Evolutionary conservation across 2,329 filamentous ascomycete genomes (phyloP), one percentile per base, ranked within the genome.

Genomic region (Verticillium isaacii): DNA sequence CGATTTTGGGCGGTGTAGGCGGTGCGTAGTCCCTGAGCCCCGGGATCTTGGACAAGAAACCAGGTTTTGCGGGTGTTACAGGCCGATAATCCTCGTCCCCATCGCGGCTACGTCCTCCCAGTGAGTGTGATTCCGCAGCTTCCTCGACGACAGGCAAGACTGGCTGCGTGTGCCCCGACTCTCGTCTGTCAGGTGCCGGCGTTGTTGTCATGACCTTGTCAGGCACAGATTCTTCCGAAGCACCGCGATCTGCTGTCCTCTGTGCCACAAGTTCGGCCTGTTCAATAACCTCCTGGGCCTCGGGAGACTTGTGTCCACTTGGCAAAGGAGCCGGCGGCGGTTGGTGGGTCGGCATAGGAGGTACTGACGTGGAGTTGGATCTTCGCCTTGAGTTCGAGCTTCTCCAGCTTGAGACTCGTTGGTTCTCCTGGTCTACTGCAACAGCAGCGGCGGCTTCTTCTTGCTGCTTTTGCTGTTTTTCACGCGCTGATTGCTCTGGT

Each of bases 101-200:
- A 62, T 78, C 77, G 25, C 80, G 81, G 69, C 85, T 86, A 60
- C 82, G 82, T 34, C 82, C 85, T 1, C 87, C 86, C 29, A 87
- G 82, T 63, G 89, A 91, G 8, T 82, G 85, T 11, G 82, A 88
- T 74, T 97, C 94, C 5, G 87, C 90, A n/a, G 87, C 89, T 75
- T 98, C 94, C 67, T 97, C 91, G 7, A 98, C 93, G 11, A 97
- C 89, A 0, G 94, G 94, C 2, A 98, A 78, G 1, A 77, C 83
- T 70, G 72, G 72, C 70, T 73, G 87, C 72, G 68, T 89, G 80
- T 81, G 70, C 78, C 83, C 25, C 78, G 84, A 75, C 80, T 90
- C 71, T 78, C 83, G 66, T 80, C 81, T 62, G 78, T 86, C 72
- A 1, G 68, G 58, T 23, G 67, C 56, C 6, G 69, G 65, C 1